These are phyloP conservation scores for Leucocoprinus sp. DNA, from an alignment of 768 basidiomycete species.

Conservation along the genomic window DNA sequence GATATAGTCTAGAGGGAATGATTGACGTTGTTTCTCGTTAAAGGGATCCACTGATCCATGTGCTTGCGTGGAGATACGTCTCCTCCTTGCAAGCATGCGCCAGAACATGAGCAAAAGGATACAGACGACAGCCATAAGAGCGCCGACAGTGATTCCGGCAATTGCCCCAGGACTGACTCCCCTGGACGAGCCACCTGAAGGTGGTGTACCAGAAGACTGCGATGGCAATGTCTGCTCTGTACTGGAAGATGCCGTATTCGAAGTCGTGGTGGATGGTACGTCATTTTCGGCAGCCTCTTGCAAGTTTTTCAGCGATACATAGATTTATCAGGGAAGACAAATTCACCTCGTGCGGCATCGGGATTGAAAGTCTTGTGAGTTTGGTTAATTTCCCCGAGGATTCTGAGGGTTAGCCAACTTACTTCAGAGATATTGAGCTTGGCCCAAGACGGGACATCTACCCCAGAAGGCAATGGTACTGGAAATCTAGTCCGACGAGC, in stretches of 20 bases:
- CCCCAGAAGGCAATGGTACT: constrained; percentile 29
- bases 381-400: constrained; percentile 17
- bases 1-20: not conserved
- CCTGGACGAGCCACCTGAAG: constrained; percentile 11
- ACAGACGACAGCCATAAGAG: constrained; percentile 33
- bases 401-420: constrained; percentile 2
- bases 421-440: constrained; percentile 42
- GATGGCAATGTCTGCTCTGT: not conserved
- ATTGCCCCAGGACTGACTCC: constrained; percentile 44
- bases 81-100: constrained; percentile 22
- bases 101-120: constrained; percentile 31
- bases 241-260: not conserved
- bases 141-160: constrained; percentile 53
- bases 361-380: constrained; percentile 28
- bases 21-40: not conserved
- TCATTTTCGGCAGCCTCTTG: not conserved
- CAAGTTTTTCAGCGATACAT: not conserved
- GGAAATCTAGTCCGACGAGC: constrained; percentile 34
- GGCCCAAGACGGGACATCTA: constrained; percentile 49
- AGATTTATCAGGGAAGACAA: too few species aligned
- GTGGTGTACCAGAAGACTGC: constrained; percentile 1
- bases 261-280: not conserved
- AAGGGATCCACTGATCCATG: not conserved
- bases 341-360: constrained; percentile 19
- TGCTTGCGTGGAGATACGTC: constrained; percentile 12